Conservation (phyloP, 2,329 filamentous ascomycete species). For the Stachybotrys chlorohalonatus region DNA sequence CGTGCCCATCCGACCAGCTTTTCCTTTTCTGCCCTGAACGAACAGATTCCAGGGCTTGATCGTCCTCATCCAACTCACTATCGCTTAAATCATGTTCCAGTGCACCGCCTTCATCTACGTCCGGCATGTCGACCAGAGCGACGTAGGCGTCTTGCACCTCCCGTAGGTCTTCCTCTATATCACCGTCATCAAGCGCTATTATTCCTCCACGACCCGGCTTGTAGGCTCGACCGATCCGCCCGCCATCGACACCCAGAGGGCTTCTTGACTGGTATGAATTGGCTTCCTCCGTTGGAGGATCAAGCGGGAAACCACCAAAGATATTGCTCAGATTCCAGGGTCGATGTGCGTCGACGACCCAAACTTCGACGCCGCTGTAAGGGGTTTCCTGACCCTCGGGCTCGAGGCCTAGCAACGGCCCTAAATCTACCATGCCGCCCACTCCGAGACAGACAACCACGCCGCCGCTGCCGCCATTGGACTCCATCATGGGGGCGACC, state of each 20-base stretch:
- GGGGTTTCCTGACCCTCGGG: conserved; percentile 55
- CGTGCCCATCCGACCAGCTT: conserved; percentile 63
- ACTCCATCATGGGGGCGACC: conserved; percentile 78
- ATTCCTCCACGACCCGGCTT: conserved; percentile 76
- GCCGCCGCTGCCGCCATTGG: conserved; percentile 74
- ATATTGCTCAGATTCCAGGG: conserved; percentile 95
- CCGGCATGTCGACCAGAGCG: conserved; percentile 83
- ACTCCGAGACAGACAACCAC: conserved; percentile 89
- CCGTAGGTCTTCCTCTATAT: conserved; percentile 75
- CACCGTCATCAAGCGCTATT: conserved; percentile 91
- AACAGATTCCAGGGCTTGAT: conserved; percentile 28
- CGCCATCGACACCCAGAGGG: conserved; percentile 60
- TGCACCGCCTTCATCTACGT: conserved; percentile 54
- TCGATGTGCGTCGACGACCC: conserved; percentile 83
- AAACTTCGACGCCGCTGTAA: conserved; percentile 83
- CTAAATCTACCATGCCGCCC: conserved; percentile 83
- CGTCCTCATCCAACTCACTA: conserved; percentile 49
- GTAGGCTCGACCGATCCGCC: conserved; percentile 63
- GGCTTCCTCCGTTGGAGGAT: conserved; percentile 38
- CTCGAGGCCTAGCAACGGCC: conserved; percentile 63
- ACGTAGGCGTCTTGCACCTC: conserved; percentile 75
- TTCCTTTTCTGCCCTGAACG: conserved; percentile 64
- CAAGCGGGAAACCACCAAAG: conserved; percentile 64
- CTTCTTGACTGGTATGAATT: conserved; percentile 40
- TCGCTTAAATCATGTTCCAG: conserved; percentile 51